phyloP scores from a whole-genome alignment of 495 filamentous ascomycete genomes.

The Wilcoxina mikolae region DNA sequence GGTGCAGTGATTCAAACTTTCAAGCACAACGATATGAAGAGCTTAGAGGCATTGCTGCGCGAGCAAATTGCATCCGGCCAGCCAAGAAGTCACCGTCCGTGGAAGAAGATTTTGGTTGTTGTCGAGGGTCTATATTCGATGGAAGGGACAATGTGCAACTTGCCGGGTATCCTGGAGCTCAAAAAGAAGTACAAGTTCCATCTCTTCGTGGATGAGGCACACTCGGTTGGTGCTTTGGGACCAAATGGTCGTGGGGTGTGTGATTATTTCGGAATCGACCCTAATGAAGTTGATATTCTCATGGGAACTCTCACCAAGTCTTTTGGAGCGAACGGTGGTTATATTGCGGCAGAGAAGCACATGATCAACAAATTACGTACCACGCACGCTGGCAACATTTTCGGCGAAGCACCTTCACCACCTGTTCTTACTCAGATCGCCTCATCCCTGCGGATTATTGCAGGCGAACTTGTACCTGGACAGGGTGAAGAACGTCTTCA shows the following conservation, averaged over 20 bases:
- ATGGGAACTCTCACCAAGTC: constrained; percentile 99
- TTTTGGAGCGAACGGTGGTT: constrained; percentile 95
- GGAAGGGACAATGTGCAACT: constrained; percentile 96
- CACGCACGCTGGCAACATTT: constrained; percentile 73
- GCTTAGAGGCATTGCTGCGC: constrained; percentile 68
- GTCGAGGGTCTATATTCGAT: constrained; percentile 97
- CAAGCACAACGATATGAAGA: constrained; percentile 90
- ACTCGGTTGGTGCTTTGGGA: constrained; percentile 88
- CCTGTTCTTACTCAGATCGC: constrained; percentile 79
- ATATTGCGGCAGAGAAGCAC: constrained; percentile 75
- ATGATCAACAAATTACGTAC: constrained; percentile 82
- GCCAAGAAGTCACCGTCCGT: constrained; percentile 88
- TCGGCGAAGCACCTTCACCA: constrained; percentile 76
- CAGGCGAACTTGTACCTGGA: constrained; percentile 69
- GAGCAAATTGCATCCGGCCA: constrained; percentile 92
- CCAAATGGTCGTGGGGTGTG: constrained; percentile 82
- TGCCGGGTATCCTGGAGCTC: constrained; percentile 68
- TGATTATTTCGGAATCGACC: constrained; percentile 88
- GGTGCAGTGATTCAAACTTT: constrained; percentile 90
- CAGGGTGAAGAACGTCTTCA: constrained; percentile 94
- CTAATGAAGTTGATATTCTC: constrained; percentile 77
- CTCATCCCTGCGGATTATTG: constrained; percentile 69
- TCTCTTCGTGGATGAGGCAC: constrained; percentile 90
- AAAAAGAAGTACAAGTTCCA: constrained; percentile 94
- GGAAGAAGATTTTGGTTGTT: constrained; percentile 96